These are phyloP conservation scores for Obelidium mucronatum DNA, from an alignment of 192 early-diverging fungal genomes.

Conservation along the genomic window DNA sequence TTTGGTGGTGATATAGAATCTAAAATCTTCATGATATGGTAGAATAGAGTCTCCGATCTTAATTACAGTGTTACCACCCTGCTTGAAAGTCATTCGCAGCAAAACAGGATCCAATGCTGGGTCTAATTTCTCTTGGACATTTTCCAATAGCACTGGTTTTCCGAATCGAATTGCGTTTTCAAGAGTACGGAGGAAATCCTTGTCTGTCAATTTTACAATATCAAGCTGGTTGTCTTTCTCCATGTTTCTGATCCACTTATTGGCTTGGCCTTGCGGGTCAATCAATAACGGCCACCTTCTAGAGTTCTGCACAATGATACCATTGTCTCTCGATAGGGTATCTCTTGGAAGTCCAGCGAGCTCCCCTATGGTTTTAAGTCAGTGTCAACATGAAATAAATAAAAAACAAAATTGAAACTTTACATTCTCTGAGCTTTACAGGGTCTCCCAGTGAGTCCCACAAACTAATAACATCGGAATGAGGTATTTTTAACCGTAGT, in stretches of 20 bases:
- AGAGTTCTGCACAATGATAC: slow-evolving; percentile 67
- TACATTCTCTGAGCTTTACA: slow-evolving; percentile 65
- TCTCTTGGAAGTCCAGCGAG: slow-evolving; percentile 66
- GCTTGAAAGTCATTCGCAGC: slow-evolving; percentile 65
- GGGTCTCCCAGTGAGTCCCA: slow-evolving; percentile 65
- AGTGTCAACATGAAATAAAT: not conserved
- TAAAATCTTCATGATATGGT: slow-evolving; percentile 70
- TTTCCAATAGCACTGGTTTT: slow-evolving; percentile 66
- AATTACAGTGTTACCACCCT: slow-evolving; percentile 65
- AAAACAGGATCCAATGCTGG: slow-evolving; percentile 68
- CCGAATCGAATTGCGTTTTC: slow-evolving; percentile 71
- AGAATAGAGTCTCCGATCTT: slow-evolving; percentile 69
- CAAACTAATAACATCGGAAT: slow-evolving; percentile 61
- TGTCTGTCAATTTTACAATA: slow-evolving; percentile 67
- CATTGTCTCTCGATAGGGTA: slow-evolving; percentile 64
- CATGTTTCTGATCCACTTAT: slow-evolving; percentile 73
- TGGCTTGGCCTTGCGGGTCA: slow-evolving; percentile 71
- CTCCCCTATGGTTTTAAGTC: slow-evolving; percentile 33
- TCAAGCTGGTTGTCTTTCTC: slow-evolving; percentile 67
- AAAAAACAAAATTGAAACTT: slow-evolving; percentile 4
- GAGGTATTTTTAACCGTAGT: slow-evolving; percentile 64
- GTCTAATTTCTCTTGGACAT: slow-evolving; percentile 63
- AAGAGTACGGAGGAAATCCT: slow-evolving; percentile 63
- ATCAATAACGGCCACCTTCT: slow-evolving; percentile 68
- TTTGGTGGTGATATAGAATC: slow-evolving; percentile 68